Evolutionary conservation across 2,329 filamentous ascomycete genomes (phyloP).

Genomic region (Celoporthe dispersa): DNA sequence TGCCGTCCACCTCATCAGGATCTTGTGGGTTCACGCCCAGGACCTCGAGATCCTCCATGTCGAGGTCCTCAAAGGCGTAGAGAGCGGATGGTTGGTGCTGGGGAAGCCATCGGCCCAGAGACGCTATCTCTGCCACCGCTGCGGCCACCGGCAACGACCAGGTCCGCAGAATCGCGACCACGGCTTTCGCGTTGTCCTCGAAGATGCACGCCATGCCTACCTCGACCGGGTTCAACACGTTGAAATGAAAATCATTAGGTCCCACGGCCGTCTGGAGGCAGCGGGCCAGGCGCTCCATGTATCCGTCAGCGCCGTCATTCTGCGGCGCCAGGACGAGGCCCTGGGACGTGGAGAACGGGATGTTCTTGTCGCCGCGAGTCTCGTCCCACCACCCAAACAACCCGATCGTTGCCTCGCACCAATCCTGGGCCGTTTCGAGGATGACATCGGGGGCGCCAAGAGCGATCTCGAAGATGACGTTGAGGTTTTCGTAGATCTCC

Average conservation of each 20-base stretch:
- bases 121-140: conserved; percentile 81
- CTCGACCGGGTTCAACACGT: conserved; percentile 76
- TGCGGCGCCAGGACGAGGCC: conserved; percentile 43
- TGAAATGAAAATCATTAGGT: conserved; percentile 72
- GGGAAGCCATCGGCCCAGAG: conserved; percentile 82
- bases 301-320: conserved; percentile 63
- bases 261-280: conserved; percentile 71
- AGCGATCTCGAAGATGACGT: conserved; percentile 78
- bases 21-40: conserved; percentile 68
- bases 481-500: conserved; percentile 85
- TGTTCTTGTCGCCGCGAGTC: conserved; percentile 56
- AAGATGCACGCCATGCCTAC: conserved; percentile 82
- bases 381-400: conserved; percentile 94
- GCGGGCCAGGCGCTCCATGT: conserved; percentile 73
- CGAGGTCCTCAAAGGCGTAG: conserved; percentile 68
- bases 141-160: conserved; percentile 83
- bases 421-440: conserved; percentile 79
- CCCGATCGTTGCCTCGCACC: conserved; percentile 86
- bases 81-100: conserved; percentile 57
- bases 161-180: conserved; percentile 72
- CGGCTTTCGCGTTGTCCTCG: conserved; percentile 79
- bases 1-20: conserved; percentile 64
- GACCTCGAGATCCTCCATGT: conserved; percentile 83
- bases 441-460: conserved; percentile 78
- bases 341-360: conserved; percentile 47